Base-by-base conservation (phyloP, 1,139 yeast genomes). In the Waltiozyma sp. region DNA sequence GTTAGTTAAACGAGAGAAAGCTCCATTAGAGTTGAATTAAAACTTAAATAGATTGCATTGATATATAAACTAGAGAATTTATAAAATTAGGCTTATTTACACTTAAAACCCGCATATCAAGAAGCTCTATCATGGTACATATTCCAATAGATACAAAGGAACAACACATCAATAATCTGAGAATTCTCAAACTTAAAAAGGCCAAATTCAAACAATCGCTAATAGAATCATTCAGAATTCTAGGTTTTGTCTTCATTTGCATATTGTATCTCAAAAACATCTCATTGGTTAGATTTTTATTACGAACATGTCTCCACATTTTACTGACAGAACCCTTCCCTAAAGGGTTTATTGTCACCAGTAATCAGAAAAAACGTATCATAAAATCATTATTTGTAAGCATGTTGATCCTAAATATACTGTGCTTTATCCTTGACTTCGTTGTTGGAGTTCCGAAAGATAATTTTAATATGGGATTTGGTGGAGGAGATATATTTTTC, bases 301-400 rank as follows among this genome's bases (percentile, higher is more conserved):
- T 58, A 19, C 47, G 68, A 41, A 40, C 53, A 18, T 24, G 47
- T 4, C 45, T 62, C 1, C 68, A 65, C 28, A 50, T 58, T 2
- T 41, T 62, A 3, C 41, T 63, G n/a, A 37, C 60, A 3, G 52
- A 56, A 13, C 68, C 70, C 0, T 65, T 63, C 43, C 69, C 69
- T 31, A 19, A 41, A 1, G 55, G 50, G 28, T 37, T 51, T 18
- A 41, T 47, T 34, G 41, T 59, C 23, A 45, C 57, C 2, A 41
- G 41, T 2, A 14, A 40, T 40, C 41, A 49, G 38, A 50, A 48
- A 43, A 43, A 49, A 42, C 43, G 49, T 34, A 34, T 54, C 31
- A 43, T 51, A 15, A 48, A 42, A 42, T 39, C 54, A 15, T 40
- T 54, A 39, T 46, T 53, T 31, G 38, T 43, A 38, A n/a, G 46